phyloP scores from a whole-genome alignment of 352 stramenopile genomes.

The Phytophthora hybrid region DNA sequence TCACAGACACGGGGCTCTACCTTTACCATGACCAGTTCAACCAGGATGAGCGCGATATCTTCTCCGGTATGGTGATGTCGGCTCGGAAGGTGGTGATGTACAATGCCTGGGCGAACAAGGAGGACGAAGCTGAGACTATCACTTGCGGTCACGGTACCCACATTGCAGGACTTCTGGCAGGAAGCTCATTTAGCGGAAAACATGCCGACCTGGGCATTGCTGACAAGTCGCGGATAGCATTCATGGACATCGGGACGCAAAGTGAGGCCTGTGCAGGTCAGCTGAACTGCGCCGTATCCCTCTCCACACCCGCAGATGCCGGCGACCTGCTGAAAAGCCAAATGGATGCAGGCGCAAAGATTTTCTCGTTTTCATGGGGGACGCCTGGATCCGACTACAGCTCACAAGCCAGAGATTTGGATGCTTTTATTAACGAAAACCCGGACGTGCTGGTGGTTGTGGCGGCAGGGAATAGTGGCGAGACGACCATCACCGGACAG shows the following conservation, averaged over 20 bases:
- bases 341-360: slow-evolving; percentile 72
- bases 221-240: slow-evolving; percentile 83
- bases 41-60: slow-evolving; percentile 66
- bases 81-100: slow-evolving; percentile 85
- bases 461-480: slow-evolving; percentile 91
- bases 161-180: slow-evolving; percentile 81
- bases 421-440: slow-evolving; percentile 87
- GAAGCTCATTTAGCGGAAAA: slow-evolving; percentile 73
- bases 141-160: slow-evolving; percentile 91
- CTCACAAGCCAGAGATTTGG: slow-evolving; percentile 75
- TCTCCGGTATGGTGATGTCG: slow-evolving; percentile 41
- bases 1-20: slow-evolving; percentile 86
- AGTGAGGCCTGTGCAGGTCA: slow-evolving; percentile 53
- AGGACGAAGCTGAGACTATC: slow-evolving; percentile 71
- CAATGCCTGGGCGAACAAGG: slow-evolving; percentile 73
- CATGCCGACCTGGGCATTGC: slow-evolving; percentile 77
- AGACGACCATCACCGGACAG: slow-evolving; percentile 58
- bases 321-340: slow-evolving; percentile 71
- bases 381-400: slow-evolving; percentile 83
- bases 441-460: slow-evolving; percentile 88
- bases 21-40: slow-evolving; percentile 88
- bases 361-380: slow-evolving; percentile 90
- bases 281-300: slow-evolving; percentile 57
- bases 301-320: slow-evolving; percentile 72
- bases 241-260: slow-evolving; percentile 91